Conservation (phyloP, 805 yeast genomes). For the Metschnikowia baotianmanensis region DNA sequence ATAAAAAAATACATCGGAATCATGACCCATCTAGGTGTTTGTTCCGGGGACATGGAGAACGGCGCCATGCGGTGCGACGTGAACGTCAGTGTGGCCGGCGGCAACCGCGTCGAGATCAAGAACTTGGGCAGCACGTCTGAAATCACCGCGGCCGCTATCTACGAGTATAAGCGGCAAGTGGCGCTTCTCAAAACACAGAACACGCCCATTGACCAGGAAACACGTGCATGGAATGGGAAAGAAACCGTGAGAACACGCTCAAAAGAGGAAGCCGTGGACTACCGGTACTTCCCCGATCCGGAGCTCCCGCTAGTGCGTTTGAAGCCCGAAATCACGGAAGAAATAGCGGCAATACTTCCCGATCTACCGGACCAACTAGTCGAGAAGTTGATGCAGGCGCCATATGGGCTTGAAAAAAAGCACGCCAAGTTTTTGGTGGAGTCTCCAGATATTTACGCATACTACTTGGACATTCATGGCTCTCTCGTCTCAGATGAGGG, state of each 20-base stretch:
- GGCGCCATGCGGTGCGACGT: constrained; percentile 97
- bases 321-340: constrained; percentile 38
- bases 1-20: constrained; percentile 76
- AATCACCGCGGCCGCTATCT: constrained; percentile 68
- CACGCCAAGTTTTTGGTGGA: constrained; percentile 72
- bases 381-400: constrained; percentile 40
- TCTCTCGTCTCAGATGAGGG: constrained; percentile 16
- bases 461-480: constrained; percentile 47
- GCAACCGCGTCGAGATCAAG: constrained; percentile 81
- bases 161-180: constrained; percentile 73
- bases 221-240: constrained; percentile 90
- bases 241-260: constrained; percentile 65
- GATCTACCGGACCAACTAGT: constrained; percentile 61
- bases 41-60: constrained; percentile 88
- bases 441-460: constrained; percentile 46
- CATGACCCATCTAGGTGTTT: constrained; percentile 65
- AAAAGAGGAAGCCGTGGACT: constrained; percentile 82
- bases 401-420: constrained; percentile 59
- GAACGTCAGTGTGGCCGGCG: constrained; percentile 74
- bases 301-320: constrained; percentile 68
- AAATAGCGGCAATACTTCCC: constrained; percentile 48
- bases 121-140: constrained; percentile 84
- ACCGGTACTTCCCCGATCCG: constrained; percentile 92
- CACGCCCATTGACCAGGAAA: constrained; percentile 47
- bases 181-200: constrained; percentile 37